Evolutionary conservation across 2,329 filamentous ascomycete species (phyloP).

Genomic region (Ophiocordyceps camponoti-rufipedis): DNA sequence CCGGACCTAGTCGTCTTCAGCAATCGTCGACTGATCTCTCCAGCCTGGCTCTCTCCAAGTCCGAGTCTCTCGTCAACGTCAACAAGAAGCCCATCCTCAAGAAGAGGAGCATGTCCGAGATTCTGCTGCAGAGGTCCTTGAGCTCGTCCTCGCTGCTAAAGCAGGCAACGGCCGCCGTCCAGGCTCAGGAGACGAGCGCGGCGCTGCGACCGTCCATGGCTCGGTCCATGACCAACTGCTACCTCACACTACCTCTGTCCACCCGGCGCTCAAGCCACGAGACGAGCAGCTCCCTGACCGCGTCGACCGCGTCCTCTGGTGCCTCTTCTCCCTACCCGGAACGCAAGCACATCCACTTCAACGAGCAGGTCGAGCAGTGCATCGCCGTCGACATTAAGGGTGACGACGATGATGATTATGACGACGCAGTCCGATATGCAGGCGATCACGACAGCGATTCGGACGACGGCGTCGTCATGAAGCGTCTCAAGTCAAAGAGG

Average conservation of each 20-base stretch:
- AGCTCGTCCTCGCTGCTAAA: slow-evolving; percentile 80
- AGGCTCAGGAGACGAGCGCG: slow-evolving; percentile 53
- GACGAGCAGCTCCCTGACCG: slow-evolving; percentile 40
- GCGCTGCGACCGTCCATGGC: slow-evolving; percentile 36
- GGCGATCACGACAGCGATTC: slow-evolving; percentile 38
- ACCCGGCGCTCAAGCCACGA: slow-evolving; percentile 42
- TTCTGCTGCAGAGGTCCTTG: slow-evolving; percentile 79
- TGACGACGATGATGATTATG: slow-evolving; percentile 55
- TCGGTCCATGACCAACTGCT: slow-evolving; percentile 52
- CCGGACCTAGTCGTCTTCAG: slow-evolving; percentile 39
- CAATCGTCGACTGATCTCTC: slow-evolving; percentile 20
- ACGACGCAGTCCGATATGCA: slow-evolving; percentile 27
- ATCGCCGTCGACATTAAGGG: slow-evolving; percentile 83
- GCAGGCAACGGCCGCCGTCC: slow-evolving; percentile 71
- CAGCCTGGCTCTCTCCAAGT: slow-evolving; percentile 29
- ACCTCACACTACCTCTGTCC: slow-evolving; percentile 44
- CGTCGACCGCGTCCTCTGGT: slow-evolving; percentile 56
- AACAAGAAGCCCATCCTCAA: slow-evolving; percentile 84
- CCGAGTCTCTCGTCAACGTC: slow-evolving; percentile 44
- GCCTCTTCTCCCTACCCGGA: slow-evolving; percentile 42
- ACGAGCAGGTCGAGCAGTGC: slow-evolving; percentile 88
- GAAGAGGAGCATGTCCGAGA: slow-evolving; percentile 89
- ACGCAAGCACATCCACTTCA: slow-evolving; percentile 84
- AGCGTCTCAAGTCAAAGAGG: slow-evolving; percentile 39
- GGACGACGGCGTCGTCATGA: slow-evolving; percentile 75